phyloP scores from a whole-genome alignment of 2,329 filamentous ascomycete species.

The Nemania serpens region DNA sequence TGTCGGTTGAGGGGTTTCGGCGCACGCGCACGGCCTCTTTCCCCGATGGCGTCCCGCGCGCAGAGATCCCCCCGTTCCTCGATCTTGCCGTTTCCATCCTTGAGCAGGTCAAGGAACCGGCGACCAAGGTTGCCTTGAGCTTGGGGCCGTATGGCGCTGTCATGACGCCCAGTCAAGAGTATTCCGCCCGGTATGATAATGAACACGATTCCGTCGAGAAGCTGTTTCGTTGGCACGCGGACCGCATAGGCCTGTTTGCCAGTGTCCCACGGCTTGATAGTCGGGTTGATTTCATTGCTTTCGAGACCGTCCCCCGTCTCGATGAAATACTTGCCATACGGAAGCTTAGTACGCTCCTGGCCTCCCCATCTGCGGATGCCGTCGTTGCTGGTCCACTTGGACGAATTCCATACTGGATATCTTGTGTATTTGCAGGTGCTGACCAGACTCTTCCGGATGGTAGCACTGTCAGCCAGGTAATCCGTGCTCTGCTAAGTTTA shows the following conservation, averaged over 20 bases:
- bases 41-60: conserved; percentile 49
- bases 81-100: conserved; percentile 52
- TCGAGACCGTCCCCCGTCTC: conserved; percentile 68
- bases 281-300: conserved; percentile 60
- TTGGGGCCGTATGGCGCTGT: conserved; percentile 70
- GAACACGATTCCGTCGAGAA: conserved; percentile 49
- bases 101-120: conserved; percentile 40
- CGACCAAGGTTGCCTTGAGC: conserved; percentile 58
- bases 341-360: conserved; percentile 44
- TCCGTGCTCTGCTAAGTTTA: conserved; percentile 39
- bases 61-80: conserved; percentile 48
- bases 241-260: conserved; percentile 57
- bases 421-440: conserved; percentile 64
- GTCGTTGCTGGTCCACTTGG: conserved; percentile 26
- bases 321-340: conserved; percentile 66
- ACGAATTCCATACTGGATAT: conserved; percentile 60
- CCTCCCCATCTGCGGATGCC: conserved; percentile 35
- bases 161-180: conserved; percentile 69
- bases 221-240: conserved; percentile 61
- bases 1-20: conserved; percentile 60
- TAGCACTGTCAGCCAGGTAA: conserved; percentile 49
- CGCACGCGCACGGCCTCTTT: conserved; percentile 50
- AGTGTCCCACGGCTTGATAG: conserved; percentile 44
- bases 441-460: conserved; percentile 62
- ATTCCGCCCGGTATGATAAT: conserved; percentile 63